A percentile compares a stretch with the other conserved stretches of the same genome.
Conservation (phyloP, 169 alveolate genomes). For the Theileria orientalis region DNA sequence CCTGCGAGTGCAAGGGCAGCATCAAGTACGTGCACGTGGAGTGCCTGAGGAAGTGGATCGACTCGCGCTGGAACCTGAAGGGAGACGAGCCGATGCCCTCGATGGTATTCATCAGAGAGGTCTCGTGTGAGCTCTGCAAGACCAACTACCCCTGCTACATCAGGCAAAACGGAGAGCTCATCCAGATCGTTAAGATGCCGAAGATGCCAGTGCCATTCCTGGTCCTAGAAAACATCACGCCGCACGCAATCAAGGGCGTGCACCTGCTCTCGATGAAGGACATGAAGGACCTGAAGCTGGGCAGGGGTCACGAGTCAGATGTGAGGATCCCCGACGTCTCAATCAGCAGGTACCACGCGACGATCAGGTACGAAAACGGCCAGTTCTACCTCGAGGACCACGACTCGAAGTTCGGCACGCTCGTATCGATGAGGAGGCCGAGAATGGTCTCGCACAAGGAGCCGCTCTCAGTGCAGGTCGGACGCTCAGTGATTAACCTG, state of each 20-base stretch:
- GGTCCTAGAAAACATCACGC: slow-evolving; percentile 84
- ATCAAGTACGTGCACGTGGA: slow-evolving; percentile 91
- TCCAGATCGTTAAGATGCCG: slow-evolving; percentile 80
- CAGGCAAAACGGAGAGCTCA: slow-evolving; percentile 71
- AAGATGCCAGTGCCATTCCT: slow-evolving; percentile 84
- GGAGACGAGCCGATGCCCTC: slow-evolving; percentile 57
- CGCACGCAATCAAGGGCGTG: slow-evolving; percentile 75
- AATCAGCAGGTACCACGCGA: slow-evolving; percentile 96
- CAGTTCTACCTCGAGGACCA: slow-evolving; percentile 93
- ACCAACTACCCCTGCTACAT: slow-evolving; percentile 78
- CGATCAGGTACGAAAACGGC: slow-evolving; percentile 85
- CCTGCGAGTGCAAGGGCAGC: slow-evolving; percentile 92
- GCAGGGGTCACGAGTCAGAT: slow-evolving; percentile 98
- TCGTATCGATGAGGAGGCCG: slow-evolving; percentile 87
- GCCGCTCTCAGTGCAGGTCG: slow-evolving; percentile 75
- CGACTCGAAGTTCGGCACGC: slow-evolving; percentile 97
- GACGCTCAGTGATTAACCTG: slow-evolving; percentile 72
- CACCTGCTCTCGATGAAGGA: slow-evolving; percentile 81
- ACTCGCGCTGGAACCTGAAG: slow-evolving; percentile 82
- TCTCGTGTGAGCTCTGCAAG: slow-evolving; percentile 84
- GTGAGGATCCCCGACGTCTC: slow-evolving; percentile 97
- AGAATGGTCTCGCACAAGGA: slow-evolving; percentile 59
- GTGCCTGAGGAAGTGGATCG: slow-evolving; percentile 93
- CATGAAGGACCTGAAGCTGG: slow-evolving; percentile 81
- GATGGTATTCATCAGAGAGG: slow-evolving; percentile 73